These are phyloP conservation scores for Stephania cephalantha DNA, from an alignment of 164 flowering plant genomes.

Conservation along the genomic window DNA sequence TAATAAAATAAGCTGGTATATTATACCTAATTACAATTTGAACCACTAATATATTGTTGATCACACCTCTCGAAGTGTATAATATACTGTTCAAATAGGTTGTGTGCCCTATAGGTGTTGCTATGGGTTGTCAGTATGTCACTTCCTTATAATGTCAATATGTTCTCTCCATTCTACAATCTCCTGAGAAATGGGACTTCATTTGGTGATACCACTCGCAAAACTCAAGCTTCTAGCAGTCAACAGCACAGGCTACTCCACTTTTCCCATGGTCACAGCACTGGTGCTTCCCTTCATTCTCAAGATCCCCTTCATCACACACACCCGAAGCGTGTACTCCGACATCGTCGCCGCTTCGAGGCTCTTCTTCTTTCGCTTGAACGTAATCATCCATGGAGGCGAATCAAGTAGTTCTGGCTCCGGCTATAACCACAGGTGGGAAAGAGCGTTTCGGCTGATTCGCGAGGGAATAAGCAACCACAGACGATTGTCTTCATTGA, in stretches of 20 bases:
- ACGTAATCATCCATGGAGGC: constrained; percentile 1
- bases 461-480: constrained; percentile 4
- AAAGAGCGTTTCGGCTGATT: constrained; percentile 14
- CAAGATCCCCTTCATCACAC: constrained; percentile 10
- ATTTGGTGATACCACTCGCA: constrained; percentile 7
- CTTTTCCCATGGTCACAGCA: neutral
- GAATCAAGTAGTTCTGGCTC: neutral
- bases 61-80: no score
- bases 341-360: neutral
- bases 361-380: constrained; percentile 14
- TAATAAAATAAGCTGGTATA: no score
- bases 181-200: constrained; percentile 8
- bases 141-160: no score
- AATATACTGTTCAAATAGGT: no score
- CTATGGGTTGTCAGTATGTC: no score
- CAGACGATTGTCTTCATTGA: neutral
- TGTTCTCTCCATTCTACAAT: no score
- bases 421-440: constrained; percentile 3
- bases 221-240: constrained; percentile 11
- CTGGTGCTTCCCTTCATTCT: constrained; percentile 13
- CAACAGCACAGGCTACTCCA: neutral
- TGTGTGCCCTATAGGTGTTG: no score
- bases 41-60: no score
- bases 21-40: no score
- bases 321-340: constrained; percentile 3